phyloP scores from a whole-genome alignment of 768 basidiomycete species.

The Tylopilus plumbeoviolaceoides region DNA sequence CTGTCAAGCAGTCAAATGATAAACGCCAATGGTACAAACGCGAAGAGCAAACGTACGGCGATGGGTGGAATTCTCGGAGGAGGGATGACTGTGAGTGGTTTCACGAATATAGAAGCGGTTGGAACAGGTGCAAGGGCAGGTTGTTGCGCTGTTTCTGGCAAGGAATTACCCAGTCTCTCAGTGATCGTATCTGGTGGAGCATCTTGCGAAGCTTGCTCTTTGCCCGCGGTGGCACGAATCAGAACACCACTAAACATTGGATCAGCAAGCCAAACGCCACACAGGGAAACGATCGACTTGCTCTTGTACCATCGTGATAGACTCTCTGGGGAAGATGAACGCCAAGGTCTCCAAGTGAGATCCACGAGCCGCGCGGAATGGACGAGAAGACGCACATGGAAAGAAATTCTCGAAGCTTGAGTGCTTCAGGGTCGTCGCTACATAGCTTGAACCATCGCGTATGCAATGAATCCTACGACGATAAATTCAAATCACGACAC shows the following conservation, averaged over 20 bases:
- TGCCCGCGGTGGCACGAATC: conserved; percentile 10
- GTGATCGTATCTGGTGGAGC: not conserved
- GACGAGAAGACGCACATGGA: conserved; percentile 24
- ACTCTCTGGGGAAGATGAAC: conserved; percentile 8
- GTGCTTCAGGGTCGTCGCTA: conserved; percentile 21
- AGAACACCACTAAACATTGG: conserved; percentile 8
- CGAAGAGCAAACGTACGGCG: conserved; percentile 5
- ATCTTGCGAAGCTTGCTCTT: conserved; percentile 2
- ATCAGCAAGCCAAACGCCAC: conserved; percentile 8
- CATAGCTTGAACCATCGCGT: conserved; percentile 25
- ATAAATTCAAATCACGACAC: not conserved
- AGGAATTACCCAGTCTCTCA: not conserved
- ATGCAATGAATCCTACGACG: conserved; percentile 20
- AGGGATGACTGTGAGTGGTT: not conserved
- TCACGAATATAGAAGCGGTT: not conserved
- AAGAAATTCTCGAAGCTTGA: conserved; percentile 20
- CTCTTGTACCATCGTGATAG: conserved; percentile 24
- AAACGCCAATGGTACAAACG: too few species aligned
- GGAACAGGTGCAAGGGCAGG: not conserved
- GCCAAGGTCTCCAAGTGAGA: conserved; percentile 4
- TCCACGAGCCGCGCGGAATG: not conserved
- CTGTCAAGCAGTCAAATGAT: conserved; percentile 5
- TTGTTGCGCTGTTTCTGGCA: not conserved
- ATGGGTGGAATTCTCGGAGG: conserved; percentile 5
- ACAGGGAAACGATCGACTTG: conserved; percentile 9